Evolutionary conservation across 176 grass and related monocot species (phyloP), one percentile per base, ranked within the genome.

Genomic region (Elaeis guineensis): DNA sequence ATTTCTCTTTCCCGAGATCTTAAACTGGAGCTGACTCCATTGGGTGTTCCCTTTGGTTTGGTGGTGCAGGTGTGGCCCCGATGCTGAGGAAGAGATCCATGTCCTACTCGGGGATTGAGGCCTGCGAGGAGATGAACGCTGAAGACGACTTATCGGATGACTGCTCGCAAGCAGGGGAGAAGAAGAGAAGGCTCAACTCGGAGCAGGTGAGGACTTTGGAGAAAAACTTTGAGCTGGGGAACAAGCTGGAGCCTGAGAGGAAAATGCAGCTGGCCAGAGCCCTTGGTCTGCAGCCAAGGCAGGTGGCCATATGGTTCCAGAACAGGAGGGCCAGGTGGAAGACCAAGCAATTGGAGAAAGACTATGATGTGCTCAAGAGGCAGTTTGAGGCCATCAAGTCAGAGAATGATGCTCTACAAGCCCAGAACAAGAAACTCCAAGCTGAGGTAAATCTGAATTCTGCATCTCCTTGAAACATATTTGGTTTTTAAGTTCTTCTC

Each of bases 281-380:
- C 32, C 73, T 95, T 26, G 81, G 85, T 0, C 81, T 95, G 50
- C 81, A 95, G 76, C 89, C 89, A 4, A 79, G 89, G 22, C 89
- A 95, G 85, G 81, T 95, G 17, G 89, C 89, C 52, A 95, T 95
- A 66, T 95, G 89, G 89, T 95, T 95, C 70, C 89, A 95, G 76
- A 95, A 95, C 71, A 76, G 89, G 28, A 76, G 89, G 68, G 89
- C 85, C 19, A 29, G 89, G 57, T 95, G 89, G 89, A 95, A 95
- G 78, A 95, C 89, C 29, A 95, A 95, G 75, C 81, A 89, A 79
- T 55, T 95, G 20, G 89, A 95, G 81, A 95, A 95, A 74, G 89
- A 95, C 24, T 95, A 95, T 79, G 85, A 95, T 73, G 81, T 55
- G 18, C 81, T 95, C 19, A 85, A 80, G 64, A 72, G 78, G 44